These are phyloP conservation scores for Lactarius quietus DNA, from an alignment of 768 basidiomycete species.

Conservation along the genomic window DNA sequence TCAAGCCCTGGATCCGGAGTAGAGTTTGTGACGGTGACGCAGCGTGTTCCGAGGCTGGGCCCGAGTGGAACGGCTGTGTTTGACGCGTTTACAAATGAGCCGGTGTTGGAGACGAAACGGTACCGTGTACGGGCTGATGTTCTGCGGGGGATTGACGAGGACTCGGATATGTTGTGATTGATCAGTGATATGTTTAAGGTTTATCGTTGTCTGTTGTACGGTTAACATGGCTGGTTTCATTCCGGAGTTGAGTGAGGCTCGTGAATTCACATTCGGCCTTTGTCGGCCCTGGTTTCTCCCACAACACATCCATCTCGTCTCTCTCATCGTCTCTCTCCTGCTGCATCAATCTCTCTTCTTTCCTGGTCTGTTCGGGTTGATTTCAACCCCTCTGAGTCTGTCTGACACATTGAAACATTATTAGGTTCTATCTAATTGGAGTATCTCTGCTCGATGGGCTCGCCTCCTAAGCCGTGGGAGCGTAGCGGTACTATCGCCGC, in stretches of 20 bases:
- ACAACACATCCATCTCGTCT: not conserved
- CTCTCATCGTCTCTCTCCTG: too few relatives aligned
- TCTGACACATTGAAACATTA: not conserved
- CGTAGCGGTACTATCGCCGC: conserved; percentile 38
- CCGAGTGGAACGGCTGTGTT: conserved; percentile 14
- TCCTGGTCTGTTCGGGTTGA: not conserved
- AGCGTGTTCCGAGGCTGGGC: conserved; percentile 2
- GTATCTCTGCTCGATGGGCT: conserved; percentile 49
- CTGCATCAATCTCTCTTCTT: not conserved
- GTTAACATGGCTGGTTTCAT: not conserved
- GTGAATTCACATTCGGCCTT: not conserved
- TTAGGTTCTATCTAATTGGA: not conserved
- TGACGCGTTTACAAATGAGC: conserved; percentile 3
- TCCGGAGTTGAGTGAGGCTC: not conserved
- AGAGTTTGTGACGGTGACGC: conserved; percentile 1
- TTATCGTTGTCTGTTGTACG: not conserved
- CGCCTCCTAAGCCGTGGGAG: conserved; percentile 92
- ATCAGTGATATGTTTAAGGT: not conserved
- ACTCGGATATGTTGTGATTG: not conserved
- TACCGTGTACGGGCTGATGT: conserved; percentile 8
- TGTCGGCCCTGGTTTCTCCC: too few relatives aligned
- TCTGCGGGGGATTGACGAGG: not conserved
- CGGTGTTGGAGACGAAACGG: not conserved
- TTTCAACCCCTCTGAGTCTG: not conserved
- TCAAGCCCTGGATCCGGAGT: too few relatives aligned